Evolutionary conservation across 805 yeast species (phyloP), one percentile per base, ranked within the genome.

Genomic region (Saccharomycopsis malanga): DNA sequence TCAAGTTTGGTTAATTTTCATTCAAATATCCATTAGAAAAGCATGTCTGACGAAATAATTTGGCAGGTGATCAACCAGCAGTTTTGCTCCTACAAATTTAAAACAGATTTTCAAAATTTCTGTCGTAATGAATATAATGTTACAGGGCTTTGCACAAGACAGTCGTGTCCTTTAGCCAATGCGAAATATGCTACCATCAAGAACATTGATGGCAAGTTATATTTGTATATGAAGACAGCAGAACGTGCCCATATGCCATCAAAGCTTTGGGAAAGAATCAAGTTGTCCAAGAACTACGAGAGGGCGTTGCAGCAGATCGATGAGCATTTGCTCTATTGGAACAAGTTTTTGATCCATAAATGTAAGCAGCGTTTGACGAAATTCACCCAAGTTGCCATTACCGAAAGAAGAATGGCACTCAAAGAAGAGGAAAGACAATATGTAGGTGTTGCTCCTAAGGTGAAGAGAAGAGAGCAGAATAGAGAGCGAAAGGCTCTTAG

Each of bases 31-130:
- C n/a, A n/a, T n/a, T n/a, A n/a, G n/a, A n/a, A n/a, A n/a, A n/a
- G n/a, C 32, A 66, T 66, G 70, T 77, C 85, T 37, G 86, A 80
- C 70, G 83, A 91, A 76, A 82, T 93, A 56, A 87, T 93, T 60
- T 93, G 99, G 99, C 94, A 87, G 70, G 93, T 91, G 52, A 87
- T 93, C 58, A 88, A 89, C 69, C 88, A 87, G 63, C 91, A 87
- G 63, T 93, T 91, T 62, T 93, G 98, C 71, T 86, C 98, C 20
- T 93, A 84, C 71, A 91, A 91, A 67, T 71, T 93, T 58, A 85
- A 83, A 60, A 85, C 86, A 51, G 86, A 87, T 60, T 87, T 80
- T 22, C 97, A 91, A 65, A 84, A 79, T 57, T 93, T 93, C 62
- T 93, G 99, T 68, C 73, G 97, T 63, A 93, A 91, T 62, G 98